These are phyloP conservation scores for Xerocomus spinulosus DNA, from an alignment of 768 basidiomycete species.

Conservation along the genomic window DNA sequence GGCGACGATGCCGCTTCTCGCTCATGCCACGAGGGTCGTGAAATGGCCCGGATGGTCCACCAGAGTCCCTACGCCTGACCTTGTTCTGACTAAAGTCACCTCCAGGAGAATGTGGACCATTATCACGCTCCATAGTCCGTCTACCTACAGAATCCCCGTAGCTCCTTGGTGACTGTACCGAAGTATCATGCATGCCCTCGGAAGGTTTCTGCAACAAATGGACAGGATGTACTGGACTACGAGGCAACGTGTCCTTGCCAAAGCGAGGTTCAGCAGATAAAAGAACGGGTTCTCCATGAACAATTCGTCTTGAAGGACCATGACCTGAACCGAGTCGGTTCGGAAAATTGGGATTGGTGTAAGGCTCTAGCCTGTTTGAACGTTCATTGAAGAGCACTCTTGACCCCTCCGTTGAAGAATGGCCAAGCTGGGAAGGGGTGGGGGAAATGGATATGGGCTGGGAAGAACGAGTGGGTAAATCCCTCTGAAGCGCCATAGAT, in stretches of 20 bases:
- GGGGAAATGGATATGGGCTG: constrained; percentile 33
- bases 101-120: constrained; percentile 5
- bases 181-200: constrained; percentile 15
- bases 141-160: constrained; percentile 17
- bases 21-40: constrained; percentile 15
- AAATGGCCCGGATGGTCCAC: constrained; percentile 8
- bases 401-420: constrained; percentile 54
- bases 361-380: constrained; percentile 85
- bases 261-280: constrained; percentile 41
- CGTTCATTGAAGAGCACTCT: constrained; percentile 94
- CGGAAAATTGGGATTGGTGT: constrained; percentile 48
- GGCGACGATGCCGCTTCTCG: constrained; percentile 21
- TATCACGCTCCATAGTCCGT: constrained; percentile 19
- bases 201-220: constrained; percentile 60
- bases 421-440: constrained; percentile 34
- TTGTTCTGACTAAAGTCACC: constrained; percentile 19
- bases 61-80: constrained; percentile 15
- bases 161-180: constrained; percentile 15
- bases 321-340: constrained; percentile 37
- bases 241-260: constrained; percentile 44
- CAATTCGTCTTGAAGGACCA: constrained; percentile 37
- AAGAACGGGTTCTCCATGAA: constrained; percentile 39
- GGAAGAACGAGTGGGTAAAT: constrained; percentile 32
- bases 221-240: constrained; percentile 37
- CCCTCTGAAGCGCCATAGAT: constrained; percentile 41